A percentile compares a stretch with the other conserved stretches of the same genome.
Conservation (phyloP, 306 rosid species). For the Cicer cuneatum region DNA sequence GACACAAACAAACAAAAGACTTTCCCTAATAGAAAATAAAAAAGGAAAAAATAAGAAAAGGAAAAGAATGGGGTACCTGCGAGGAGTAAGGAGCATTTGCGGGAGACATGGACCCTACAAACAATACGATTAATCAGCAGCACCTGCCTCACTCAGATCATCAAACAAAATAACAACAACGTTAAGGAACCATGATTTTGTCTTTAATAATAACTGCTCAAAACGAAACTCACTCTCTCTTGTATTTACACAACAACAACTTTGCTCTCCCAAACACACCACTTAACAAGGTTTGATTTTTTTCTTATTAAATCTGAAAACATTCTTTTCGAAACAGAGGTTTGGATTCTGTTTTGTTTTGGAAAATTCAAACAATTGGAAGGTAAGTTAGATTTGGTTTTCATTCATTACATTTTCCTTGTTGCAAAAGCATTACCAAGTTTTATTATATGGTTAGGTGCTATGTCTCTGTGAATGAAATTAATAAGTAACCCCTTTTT, state of each 20-base stretch:
- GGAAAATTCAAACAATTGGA: not conserved
- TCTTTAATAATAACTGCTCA: slow-evolving; percentile 12
- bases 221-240: slow-evolving; percentile 38
- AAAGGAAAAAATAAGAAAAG: not conserved
- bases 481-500: slow-evolving; percentile 26
- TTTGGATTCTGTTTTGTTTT: slow-evolving; percentile 4
- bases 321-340: not conserved
- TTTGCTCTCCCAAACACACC: not conserved
- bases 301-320: too few species aligned
- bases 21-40: slow-evolving; percentile 21
- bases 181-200: slow-evolving; percentile 44
- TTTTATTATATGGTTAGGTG: slow-evolving; percentile 24
- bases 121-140: slow-evolving; percentile 35
- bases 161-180: slow-evolving; percentile 3
- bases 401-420: slow-evolving; percentile 35
- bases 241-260: not conserved
- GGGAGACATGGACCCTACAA: slow-evolving; percentile 44
- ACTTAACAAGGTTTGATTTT: not conserved
- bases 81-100: slow-evolving; percentile 28
- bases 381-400: slow-evolving; percentile 6
- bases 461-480: not conserved
- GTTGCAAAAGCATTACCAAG: not conserved
- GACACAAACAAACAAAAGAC: slow-evolving; percentile 39
- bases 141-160: slow-evolving; percentile 5
- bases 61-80: slow-evolving; percentile 31